Evolutionary conservation across 2,329 filamentous ascomycete species (phyloP), one percentile per base, ranked within the genome.

Genomic region (Camillea tinctor): DNA sequence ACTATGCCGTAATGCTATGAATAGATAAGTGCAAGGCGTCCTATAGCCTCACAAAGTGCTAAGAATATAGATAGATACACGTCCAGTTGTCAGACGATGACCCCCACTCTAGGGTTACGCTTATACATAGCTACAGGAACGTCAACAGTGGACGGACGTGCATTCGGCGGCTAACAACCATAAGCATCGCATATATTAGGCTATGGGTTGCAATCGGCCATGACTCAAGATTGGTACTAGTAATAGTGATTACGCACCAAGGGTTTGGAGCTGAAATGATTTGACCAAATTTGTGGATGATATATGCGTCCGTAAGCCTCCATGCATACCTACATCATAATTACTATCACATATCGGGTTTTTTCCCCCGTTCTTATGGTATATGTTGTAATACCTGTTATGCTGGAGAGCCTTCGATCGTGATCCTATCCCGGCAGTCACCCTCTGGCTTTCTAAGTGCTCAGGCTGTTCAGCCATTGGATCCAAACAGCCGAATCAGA

Each of bases 11-110:
- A 7, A 30, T 30, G 26, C 7, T 30, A 11, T 30, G 13, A 30
- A 30, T 30, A 30, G 2, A 49, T 30, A 20, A 17, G 19, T 20
- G 30, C 13, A 54, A 22, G 20, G 54, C 36, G 21, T 49, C 30
- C 24, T 49, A 49, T 55, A 40, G 22, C 56, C 7, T 4, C 53
- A n/a, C 52, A 56, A 60, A 44, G 50, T 51, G 50, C n/a, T n/a
- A 51, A 30, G 26, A 11, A 15, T 30, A 30, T 9, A 4, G 3
- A 30, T 30, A 30, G 2, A 3, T 30, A 30, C 26, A 11, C 26
- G 26, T 44, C 36, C 11, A n/a, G 2, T 11, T 44, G 17, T 15
- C 11, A 44, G 36, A 44, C 36, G 36, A 11, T 17, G 36, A n/a
- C n/a, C 36, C n/a, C 13, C 17, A 15, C 36, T n/a, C 36, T n/a